Percentiles rank a stretch among this genome's conserved stretches.
Evolutionary conservation across 2,329 filamentous ascomycete genomes (phyloP).

Genomic region (Septoria linicola): DNA sequence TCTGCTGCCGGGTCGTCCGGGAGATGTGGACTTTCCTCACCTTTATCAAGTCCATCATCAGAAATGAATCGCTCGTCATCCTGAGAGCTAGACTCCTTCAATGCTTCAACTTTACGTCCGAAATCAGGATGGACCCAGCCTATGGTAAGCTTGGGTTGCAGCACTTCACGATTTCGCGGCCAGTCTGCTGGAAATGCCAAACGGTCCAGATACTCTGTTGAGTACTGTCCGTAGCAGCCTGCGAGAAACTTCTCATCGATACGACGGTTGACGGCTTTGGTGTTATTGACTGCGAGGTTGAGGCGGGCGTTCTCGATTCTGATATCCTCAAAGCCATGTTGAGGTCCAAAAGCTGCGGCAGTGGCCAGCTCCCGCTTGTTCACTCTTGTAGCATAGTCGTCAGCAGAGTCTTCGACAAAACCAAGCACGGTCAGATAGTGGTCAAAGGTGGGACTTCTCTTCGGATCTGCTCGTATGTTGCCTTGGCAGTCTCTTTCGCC

Average conservation of each 20-base stretch:
- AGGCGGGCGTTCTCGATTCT: not conserved
- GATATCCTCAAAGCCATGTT: constrained; percentile 2
- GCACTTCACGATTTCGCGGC: not conserved
- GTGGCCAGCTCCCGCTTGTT: not conserved
- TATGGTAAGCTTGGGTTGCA: too few species aligned
- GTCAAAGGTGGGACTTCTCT: too few species aligned
- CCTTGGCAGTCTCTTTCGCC: not conserved
- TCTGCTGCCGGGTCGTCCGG: too few species aligned
- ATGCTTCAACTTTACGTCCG: too few species aligned
- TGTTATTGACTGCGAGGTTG: not conserved
- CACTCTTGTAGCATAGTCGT: constrained; percentile 5
- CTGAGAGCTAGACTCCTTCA: too few species aligned
- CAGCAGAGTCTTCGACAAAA: too few species aligned
- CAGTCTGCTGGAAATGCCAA: not conserved
- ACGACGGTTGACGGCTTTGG: constrained; percentile 1
- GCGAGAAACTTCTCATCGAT: constrained; percentile 19
- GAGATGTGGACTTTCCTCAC: too few species aligned
- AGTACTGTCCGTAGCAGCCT: constrained; percentile 23
- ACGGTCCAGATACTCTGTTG: not conserved
- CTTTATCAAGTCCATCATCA: too few species aligned
- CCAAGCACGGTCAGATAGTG: too few species aligned
- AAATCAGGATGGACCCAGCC: too few species aligned
- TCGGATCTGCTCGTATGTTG: too few species aligned
- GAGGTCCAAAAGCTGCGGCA: not conserved
- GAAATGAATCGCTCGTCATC: too few species aligned